These are phyloP conservation scores for Globisporangium irregulare DNA, from an alignment of 352 stramenopile genomes.

Conservation along the genomic window DNA sequence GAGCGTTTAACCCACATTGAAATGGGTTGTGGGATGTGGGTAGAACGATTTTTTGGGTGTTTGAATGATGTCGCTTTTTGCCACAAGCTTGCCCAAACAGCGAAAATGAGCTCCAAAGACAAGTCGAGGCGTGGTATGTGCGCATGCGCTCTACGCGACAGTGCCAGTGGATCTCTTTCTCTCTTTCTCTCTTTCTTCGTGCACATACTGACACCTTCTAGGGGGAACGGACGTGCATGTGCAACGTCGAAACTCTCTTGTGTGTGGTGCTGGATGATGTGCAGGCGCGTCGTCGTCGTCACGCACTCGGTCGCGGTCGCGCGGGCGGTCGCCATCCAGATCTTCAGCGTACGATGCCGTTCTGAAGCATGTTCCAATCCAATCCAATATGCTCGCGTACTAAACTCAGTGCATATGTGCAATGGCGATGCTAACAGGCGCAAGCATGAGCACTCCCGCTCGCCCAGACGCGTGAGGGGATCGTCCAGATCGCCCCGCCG, in stretches of 20 bases:
- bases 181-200: neutral
- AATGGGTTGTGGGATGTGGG: too few species aligned
- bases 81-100: neutral
- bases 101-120: slow-evolving; percentile 5
- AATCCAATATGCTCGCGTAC: neutral
- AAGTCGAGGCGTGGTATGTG: slow-evolving; percentile 11
- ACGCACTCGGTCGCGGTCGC: slow-evolving; percentile 23
- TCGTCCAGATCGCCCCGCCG: slow-evolving; percentile 5
- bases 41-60: neutral
- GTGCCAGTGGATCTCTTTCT: neutral
- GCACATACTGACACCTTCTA: slow-evolving; percentile 15
- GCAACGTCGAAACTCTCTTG: slow-evolving; percentile 4
- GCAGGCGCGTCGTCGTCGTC: slow-evolving; percentile 26
- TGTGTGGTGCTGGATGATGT: slow-evolving; percentile 20
- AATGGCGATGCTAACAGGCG: slow-evolving; percentile 1
- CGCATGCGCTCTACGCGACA: neutral
- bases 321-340: slow-evolving; percentile 27
- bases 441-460: slow-evolving; percentile 20
- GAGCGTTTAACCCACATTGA: neutral
- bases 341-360: slow-evolving; percentile 4
- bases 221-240: slow-evolving; percentile 8
- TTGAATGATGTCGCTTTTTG: neutral
- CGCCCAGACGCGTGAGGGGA: slow-evolving; percentile 2
- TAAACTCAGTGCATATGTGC: neutral
- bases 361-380: neutral